Conservation (phyloP, 495 filamentous ascomycete species). For the Lineolata rhizophorae region DNA sequence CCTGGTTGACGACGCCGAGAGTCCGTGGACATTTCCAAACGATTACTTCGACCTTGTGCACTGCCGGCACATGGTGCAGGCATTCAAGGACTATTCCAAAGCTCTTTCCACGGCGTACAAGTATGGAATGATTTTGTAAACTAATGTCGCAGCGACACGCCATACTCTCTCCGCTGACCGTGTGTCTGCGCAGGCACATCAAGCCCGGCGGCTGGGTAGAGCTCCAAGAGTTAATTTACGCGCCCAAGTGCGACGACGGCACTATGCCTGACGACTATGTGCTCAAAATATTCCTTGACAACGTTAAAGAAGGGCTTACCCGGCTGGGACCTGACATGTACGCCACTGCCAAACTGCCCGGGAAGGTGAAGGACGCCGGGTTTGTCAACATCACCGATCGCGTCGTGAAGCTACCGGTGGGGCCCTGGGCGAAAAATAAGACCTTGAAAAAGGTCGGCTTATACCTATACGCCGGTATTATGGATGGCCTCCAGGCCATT, state of each 20-base stretch:
- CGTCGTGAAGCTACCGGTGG: neutral
- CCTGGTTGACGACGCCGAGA: neutral
- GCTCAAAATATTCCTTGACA: neutral
- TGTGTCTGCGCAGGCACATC: no score
- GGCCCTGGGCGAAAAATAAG: neutral
- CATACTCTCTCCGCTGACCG: no score
- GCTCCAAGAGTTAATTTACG: neutral
- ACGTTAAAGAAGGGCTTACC: neutral
- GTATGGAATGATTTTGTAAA: neutral
- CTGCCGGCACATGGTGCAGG: neutral
- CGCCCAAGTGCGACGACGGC: neutral
- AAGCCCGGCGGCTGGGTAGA: constrained; percentile 1
- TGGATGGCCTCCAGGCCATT: no score
- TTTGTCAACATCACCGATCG: neutral
- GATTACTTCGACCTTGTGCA: neutral
- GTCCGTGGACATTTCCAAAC: neutral
- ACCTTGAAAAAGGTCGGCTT: no score
- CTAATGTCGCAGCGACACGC: neutral
- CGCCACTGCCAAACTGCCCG: neutral
- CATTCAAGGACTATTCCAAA: no score
- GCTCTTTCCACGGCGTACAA: neutral
- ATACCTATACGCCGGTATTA: no score
- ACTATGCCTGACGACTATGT: neutral
- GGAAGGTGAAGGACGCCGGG: neutral
- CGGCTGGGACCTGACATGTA: neutral